Percentiles rank a stretch among this genome's conserved stretches.
Evolutionary conservation across 306 rosid genomes (phyloP).

Genomic region (Cicer cuneatum): DNA sequence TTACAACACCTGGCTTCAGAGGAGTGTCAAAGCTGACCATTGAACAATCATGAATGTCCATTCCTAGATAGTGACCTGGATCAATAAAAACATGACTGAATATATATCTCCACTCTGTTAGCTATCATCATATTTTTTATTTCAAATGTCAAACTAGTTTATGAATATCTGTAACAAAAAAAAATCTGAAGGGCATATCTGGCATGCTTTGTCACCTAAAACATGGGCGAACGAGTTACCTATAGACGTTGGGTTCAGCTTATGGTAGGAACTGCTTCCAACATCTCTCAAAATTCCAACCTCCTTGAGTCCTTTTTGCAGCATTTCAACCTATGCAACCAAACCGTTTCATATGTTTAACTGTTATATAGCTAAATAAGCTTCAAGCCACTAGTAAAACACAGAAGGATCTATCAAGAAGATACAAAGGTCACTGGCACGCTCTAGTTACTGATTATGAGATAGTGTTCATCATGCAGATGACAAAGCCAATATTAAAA

Average conservation of each 20-base stretch:
- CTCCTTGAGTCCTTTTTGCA: slow-evolving; percentile 80
- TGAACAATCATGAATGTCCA: slow-evolving; percentile 93
- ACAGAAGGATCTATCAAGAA: slow-evolving; percentile 13
- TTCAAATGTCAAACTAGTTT: slow-evolving; percentile 34
- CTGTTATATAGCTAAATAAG: slow-evolving; percentile 25
- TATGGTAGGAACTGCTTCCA: slow-evolving; percentile 67
- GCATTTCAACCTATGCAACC: slow-evolving; percentile 72
- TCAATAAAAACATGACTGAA: slow-evolving; percentile 28
- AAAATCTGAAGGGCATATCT: slow-evolving; percentile 10
- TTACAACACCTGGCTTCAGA: slow-evolving; percentile 95
- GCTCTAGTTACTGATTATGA: slow-evolving; percentile 2
- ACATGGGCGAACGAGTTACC: slow-evolving; percentile 52
- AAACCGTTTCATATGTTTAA: slow-evolving; percentile 35
- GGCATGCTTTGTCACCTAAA: slow-evolving; percentile 20
- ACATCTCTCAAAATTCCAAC: slow-evolving; percentile 69
- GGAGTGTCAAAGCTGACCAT: slow-evolving; percentile 63
- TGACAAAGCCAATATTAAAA: slow-evolving; percentile 3
- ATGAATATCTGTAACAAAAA: slow-evolving; percentile 17
- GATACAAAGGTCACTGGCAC: slow-evolving; percentile 31
- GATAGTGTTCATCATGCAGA: slow-evolving; percentile 13
- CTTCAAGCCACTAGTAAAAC: slow-evolving; percentile 40
- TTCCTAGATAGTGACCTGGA: slow-evolving; percentile 93
- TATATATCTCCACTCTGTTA: slow-evolving; percentile 2
- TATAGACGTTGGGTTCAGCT: slow-evolving; percentile 95
- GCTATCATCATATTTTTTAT: slow-evolving; percentile 22